Base-by-base conservation (phyloP, 352 stramenopile genomes). In the Blastocystis sp. region DNA sequence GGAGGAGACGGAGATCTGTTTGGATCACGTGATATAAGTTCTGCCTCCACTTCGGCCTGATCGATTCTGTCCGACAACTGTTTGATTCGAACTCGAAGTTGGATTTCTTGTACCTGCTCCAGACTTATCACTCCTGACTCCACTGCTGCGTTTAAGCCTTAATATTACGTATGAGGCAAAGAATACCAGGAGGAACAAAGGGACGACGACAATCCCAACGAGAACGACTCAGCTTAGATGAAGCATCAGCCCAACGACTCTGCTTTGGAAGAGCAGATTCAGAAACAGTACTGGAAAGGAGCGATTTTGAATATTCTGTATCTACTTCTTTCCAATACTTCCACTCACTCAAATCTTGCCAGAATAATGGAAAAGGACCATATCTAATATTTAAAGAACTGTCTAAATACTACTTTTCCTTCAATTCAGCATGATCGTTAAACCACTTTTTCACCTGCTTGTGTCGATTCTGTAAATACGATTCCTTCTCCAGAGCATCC, bases 1-100 rank as follows among this genome's bases (percentile, higher is more conserved):
- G 94, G 93, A n/a, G 95, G 96, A 3, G 95, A 98, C 34, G 95
- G 95, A 30, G 94, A 96, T 53, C 95, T 92, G 50, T 94, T 95
- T 6, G 95, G 95, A 87, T 97, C 87, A 26, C 82, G 53, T 11
- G 68, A 59, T 34, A 75, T 66, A 3, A 24, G 8, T 0, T 64
- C 56, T 5, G 88, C 90, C 30, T 91, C 87, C 2, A 78, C 89
- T 6, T 76, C 64, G 16, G 91, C 79, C 59, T 55, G 50, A 47
- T 50, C 41, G 4, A 88, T 73, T 50, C 59, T 43, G 26, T 73
- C 41, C 18, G 76, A 75, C 7, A 88, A n/a, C 41, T 88, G 26
- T 0, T 45, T 26, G 9, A 88, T 70, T 4, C 76, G 76, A 6
- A 88, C 76, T 20, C 76, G 76, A n/a, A 88, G 54, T 34, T 76